These are phyloP conservation scores for Flaveria linearis DNA, from an alignment of 129 eudicot genomes.

Conservation along the genomic window DNA sequence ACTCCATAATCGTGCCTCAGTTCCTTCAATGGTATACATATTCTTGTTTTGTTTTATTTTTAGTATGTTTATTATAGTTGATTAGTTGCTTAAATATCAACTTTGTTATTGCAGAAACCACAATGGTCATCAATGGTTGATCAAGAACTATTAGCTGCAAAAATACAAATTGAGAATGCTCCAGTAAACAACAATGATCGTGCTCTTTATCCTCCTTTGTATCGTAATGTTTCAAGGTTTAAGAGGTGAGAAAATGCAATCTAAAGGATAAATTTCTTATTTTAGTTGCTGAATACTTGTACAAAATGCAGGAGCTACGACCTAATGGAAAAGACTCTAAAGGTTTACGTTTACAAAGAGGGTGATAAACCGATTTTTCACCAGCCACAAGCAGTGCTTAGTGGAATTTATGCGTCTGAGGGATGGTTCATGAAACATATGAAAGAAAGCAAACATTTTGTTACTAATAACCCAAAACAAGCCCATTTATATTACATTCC, in stretches of 20 bases:
- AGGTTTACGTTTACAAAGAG: constrained; percentile 80
- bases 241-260: constrained; percentile 45
- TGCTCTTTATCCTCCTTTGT: constrained; percentile 62
- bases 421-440: constrained; percentile 94
- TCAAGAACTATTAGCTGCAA: constrained; percentile 62
- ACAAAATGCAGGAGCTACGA: constrained; percentile 71
- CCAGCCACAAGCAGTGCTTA: constrained; percentile 59
- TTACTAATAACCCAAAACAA: constrained; percentile 47
- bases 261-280: not conserved
- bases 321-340: constrained; percentile 77
- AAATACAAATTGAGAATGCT: constrained; percentile 55
- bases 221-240: constrained; percentile 69
- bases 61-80: constrained; percentile 4
- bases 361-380: constrained; percentile 82
- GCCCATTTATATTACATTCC: constrained; percentile 84
- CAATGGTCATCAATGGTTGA: constrained; percentile 64
- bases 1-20: constrained; percentile 44
- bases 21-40: constrained; percentile 49
- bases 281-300: not conserved
- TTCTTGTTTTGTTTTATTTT: not conserved
- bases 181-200: constrained; percentile 32
- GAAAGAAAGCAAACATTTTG: constrained; percentile 49
- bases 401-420: constrained; percentile 90
- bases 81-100: not conserved
- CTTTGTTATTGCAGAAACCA: constrained; percentile 50